These are phyloP conservation scores for Ramalina peruviana DNA, from an alignment of 495 filamentous ascomycete species.

Conservation along the genomic window DNA sequence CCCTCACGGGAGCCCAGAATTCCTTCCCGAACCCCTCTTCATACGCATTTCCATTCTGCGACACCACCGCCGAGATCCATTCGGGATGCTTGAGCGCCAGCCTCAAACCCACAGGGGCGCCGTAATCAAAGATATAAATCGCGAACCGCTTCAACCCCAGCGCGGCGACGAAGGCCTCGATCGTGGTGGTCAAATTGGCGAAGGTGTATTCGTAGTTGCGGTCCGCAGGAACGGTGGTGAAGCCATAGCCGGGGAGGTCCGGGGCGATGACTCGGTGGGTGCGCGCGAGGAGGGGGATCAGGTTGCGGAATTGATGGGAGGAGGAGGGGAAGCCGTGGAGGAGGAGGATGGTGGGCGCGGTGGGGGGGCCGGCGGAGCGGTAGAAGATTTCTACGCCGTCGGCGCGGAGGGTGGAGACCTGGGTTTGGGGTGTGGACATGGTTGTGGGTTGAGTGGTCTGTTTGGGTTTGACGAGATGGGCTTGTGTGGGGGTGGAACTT, in stretches of 20 bases:
- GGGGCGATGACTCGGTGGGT: slow-evolving; percentile 43
- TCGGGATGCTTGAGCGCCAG: slow-evolving; percentile 36
- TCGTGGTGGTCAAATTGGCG: slow-evolving; percentile 31
- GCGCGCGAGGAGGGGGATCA: slow-evolving; percentile 43
- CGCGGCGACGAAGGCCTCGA: slow-evolving; percentile 32
- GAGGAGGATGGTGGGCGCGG: slow-evolving; percentile 39
- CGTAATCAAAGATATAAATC: slow-evolving; percentile 56
- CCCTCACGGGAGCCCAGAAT: slow-evolving; percentile 39
- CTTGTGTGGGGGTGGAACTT: no score
- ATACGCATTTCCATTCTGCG: slow-evolving; percentile 55
- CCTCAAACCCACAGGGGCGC: slow-evolving; percentile 41
- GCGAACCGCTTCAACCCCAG: slow-evolving; percentile 34
- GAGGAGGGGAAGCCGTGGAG: slow-evolving; percentile 52
- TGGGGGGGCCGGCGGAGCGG: slow-evolving; percentile 27
- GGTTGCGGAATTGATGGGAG: slow-evolving; percentile 45
- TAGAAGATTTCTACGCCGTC: slow-evolving; percentile 43
- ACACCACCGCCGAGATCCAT: slow-evolving; percentile 38
- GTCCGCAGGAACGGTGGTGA: slow-evolving; percentile 32
- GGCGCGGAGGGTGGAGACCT: not conserved
- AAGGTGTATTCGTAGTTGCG: slow-evolving; percentile 39
- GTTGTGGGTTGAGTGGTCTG: not conserved
- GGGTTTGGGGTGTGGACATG: not conserved
- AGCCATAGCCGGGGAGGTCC: slow-evolving; percentile 49
- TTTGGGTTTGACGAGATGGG: not conserved
- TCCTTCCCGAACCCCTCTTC: slow-evolving; percentile 37